These are phyloP conservation scores for Akanthomyces muscarius DNA, from an alignment of 2,329 filamentous ascomycete genomes.

Conservation along the genomic window DNA sequence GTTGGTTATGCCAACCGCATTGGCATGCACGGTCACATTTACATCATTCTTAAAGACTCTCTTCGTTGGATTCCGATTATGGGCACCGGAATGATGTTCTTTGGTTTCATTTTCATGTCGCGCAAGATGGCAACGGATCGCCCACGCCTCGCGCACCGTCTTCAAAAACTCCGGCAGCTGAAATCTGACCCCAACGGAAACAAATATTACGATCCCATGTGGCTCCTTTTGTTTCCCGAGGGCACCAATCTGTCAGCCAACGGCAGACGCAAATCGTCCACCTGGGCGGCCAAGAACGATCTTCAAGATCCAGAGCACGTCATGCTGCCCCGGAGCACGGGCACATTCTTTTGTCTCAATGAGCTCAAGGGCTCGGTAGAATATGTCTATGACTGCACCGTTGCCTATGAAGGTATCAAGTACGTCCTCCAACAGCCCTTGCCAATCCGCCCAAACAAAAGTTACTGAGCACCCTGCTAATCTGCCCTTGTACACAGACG, in stretches of 20 bases:
- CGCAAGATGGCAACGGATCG: constrained; percentile 81
- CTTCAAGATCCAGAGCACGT: constrained; percentile 69
- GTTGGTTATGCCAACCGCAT: constrained; percentile 75
- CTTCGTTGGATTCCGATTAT: constrained; percentile 76
- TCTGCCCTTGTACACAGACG: constrained; percentile 46
- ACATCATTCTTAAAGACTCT: constrained; percentile 87
- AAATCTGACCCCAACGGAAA: constrained; percentile 51
- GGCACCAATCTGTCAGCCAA: constrained; percentile 76
- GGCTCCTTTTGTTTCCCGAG: constrained; percentile 83
- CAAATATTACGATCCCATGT: constrained; percentile 72
- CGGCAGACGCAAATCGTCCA: constrained; percentile 64
- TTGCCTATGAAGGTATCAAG: constrained; percentile 92
- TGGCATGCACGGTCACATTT: constrained; percentile 78
- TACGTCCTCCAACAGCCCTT: constrained; percentile 46
- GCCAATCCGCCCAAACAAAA: neutral
- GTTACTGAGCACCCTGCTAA: neutral
- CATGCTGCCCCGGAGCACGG: constrained; percentile 75
- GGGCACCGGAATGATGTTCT: constrained; percentile 78
- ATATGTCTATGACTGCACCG: constrained; percentile 88
- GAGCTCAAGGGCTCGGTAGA: constrained; percentile 71
- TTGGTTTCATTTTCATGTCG: constrained; percentile 89
- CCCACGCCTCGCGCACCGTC: constrained; percentile 67
- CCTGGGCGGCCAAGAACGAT: constrained; percentile 73
- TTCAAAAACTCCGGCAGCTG: constrained; percentile 62
- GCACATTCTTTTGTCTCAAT: constrained; percentile 72